These are phyloP conservation scores for Paracoccidioides lutzii DNA, from an alignment of 2,329 filamentous ascomycete genomes.

Conservation along the genomic window DNA sequence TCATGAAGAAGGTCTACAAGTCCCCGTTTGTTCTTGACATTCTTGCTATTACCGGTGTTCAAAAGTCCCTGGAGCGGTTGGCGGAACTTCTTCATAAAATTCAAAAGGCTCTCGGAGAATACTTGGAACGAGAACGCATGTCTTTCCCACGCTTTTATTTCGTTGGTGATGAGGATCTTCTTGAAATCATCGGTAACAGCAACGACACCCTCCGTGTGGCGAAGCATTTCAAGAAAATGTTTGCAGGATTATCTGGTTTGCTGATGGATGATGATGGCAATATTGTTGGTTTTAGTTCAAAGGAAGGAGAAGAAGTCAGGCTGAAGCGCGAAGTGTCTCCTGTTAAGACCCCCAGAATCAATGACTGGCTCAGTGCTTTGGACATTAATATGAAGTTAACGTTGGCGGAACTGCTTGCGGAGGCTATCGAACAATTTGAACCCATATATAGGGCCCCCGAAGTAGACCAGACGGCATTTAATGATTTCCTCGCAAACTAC, in stretches of 20 bases:
- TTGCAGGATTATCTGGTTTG: slow-evolving; percentile 84
- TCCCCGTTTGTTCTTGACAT: slow-evolving; percentile 93
- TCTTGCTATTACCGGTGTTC: slow-evolving; percentile 85
- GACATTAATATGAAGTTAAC: slow-evolving; percentile 91
- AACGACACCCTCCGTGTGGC: slow-evolving; percentile 92
- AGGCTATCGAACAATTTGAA: slow-evolving; percentile 72
- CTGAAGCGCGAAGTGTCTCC: slow-evolving; percentile 87
- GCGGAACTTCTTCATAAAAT: slow-evolving; percentile 99
- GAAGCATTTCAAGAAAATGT: slow-evolving; percentile 99
- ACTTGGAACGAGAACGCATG: slow-evolving; percentile 91
- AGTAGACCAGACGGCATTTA: slow-evolving; percentile 58
- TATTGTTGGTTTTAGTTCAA: slow-evolving; percentile 87
- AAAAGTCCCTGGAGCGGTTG: slow-evolving; percentile 87
- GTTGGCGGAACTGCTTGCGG: slow-evolving; percentile 75
- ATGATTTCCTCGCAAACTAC: slow-evolving; percentile 67
- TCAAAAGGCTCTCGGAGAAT: slow-evolving; percentile 95
- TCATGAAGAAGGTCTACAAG: slow-evolving; percentile 99
- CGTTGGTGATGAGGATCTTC: slow-evolving; percentile 91
- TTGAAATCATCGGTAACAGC: slow-evolving; percentile 99
- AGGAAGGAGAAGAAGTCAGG: slow-evolving; percentile 79
- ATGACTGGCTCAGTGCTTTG: slow-evolving; percentile 92
- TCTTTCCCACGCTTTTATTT: slow-evolving; percentile 99
- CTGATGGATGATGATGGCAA: slow-evolving; percentile 81
- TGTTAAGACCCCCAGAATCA: slow-evolving; percentile 88
- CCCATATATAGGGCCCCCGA: slow-evolving; percentile 60